Evolutionary conservation across 441 rosid genomes (phyloP).

Genomic region (Populus hybrid): DNA sequence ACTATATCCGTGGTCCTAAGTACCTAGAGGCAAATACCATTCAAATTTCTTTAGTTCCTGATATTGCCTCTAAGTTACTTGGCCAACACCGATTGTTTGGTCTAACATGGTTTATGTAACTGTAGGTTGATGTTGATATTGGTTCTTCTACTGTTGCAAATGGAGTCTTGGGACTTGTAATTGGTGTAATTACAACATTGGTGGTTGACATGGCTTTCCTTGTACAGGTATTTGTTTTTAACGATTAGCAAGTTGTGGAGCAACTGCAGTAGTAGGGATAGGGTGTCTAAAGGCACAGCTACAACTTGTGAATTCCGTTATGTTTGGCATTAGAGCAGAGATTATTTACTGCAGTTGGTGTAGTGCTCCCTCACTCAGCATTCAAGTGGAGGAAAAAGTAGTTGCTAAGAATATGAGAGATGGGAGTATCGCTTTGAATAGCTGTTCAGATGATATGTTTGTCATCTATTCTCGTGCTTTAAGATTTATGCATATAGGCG

Average conservation of each 20-base stretch:
- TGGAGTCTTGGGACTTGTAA: conserved; percentile 96
- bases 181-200: conserved; percentile 85
- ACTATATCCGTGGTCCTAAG: conserved; percentile 75
- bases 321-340: neutral
- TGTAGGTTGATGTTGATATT: conserved; percentile 92
- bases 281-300: neutral
- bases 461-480: neutral
- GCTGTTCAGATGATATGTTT: neutral
- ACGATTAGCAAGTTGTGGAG: neutral
- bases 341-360: too few species aligned
- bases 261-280: neutral
- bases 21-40: conserved; percentile 66
- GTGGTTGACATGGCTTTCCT: conserved; percentile 99
- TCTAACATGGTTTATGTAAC: conserved; percentile 15
- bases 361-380: too few species aligned
- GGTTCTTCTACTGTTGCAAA: conserved; percentile 99
- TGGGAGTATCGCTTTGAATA: neutral
- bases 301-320: neutral
- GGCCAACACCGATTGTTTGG: neutral
- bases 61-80: neutral
- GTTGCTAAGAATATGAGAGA: neutral
- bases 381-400: too few species aligned
- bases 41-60: neutral
- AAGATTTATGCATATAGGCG: neutral
- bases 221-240: conserved; percentile 64